Evolutionary conservation across 805 yeast genomes (phyloP), one percentile per base, ranked within the genome.

Genomic region (Isabelozyma heimii): DNA sequence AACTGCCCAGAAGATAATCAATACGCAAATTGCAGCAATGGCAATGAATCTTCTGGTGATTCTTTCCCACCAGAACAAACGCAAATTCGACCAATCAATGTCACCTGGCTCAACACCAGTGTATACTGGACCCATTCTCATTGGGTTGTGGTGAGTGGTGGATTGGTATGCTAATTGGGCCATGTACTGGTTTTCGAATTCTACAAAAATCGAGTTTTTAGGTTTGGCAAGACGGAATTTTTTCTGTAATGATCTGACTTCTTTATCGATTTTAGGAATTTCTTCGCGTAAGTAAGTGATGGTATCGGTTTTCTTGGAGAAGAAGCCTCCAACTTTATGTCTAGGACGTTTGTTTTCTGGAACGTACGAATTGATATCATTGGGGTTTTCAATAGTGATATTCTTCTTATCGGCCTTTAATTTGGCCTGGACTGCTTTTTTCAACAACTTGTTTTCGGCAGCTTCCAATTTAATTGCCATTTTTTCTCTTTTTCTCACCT

Each of bases 1-100:
- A 58, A 92, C 84, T 40, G 96, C 85, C 98, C 98, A 92, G 70
- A 91, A 90, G 43, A 92, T 81, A 46, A 85, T 73, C 41, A 85
- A 58, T 1, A 83, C 87, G 17, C 69, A 57, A 47, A 86, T 79
- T 2, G 81, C 82, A 13, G 80, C 72, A 35, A 69, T 48, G 0
- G 91, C 82, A 47, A 75, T 74, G 26, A 76, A 63, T 33, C 69
- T 63, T 70, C 92, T 76, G 10, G 73, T 69, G 15, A 85, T 62
- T 58, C 84, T 70, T 66, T 87, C 95, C 87, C 89, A 85, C 91
- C 94, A 87, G 57, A 82, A 82, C 66, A 87, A 64, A 62, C 94
- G 76, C 81, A 87, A 72, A 63, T 87, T 87, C 45, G 80, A 64
- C 94, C 94, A 87, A 51, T 77, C 68, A 41, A 87, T 70, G 59